Conservation (phyloP, 495 filamentous ascomycete genomes). For the Penicillium subrubescens region DNA sequence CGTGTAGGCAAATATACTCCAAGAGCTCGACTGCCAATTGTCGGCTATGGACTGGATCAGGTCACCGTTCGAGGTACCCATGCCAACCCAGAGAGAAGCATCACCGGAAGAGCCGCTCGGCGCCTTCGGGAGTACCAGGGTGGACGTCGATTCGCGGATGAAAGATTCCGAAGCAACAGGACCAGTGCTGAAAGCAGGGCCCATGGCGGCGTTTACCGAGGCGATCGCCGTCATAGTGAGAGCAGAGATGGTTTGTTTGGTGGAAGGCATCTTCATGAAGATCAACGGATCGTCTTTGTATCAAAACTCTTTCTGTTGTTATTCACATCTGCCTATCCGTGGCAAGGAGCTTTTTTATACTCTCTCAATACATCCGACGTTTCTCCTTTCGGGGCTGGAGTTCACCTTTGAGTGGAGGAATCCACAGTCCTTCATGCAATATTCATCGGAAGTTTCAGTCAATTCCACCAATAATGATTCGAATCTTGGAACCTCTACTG, state of each 20-base stretch:
- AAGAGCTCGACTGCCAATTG: conserved; percentile 27
- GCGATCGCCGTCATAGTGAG: conserved; percentile 17
- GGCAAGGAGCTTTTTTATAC: background rate
- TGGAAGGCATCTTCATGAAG: conserved; percentile 17
- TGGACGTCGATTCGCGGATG: conserved; percentile 40
- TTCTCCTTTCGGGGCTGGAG: no score
- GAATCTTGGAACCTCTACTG: background rate
- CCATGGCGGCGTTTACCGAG: conserved; percentile 27
- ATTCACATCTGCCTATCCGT: background rate
- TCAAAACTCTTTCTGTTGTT: background rate
- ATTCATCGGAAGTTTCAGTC: background rate
- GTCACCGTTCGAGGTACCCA: conserved; percentile 43
- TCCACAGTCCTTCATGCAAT: background rate
- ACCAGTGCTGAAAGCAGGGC: conserved; percentile 41
- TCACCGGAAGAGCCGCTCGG: conserved; percentile 30
- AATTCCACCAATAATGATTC: background rate
- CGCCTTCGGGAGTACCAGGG: conserved; percentile 35
- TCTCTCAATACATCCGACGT: background rate
- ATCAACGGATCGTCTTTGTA: background rate
- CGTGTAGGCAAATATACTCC: conserved; percentile 36
- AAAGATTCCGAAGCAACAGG: conserved; percentile 36
- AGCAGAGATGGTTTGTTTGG: conserved; percentile 10
- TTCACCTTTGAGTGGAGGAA: background rate
- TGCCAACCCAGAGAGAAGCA: conserved; percentile 40
- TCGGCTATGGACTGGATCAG: conserved; percentile 41